Evolutionary conservation across 2,329 filamentous ascomycete genomes (phyloP), one percentile per base, ranked within the genome.

Genomic region (Pseudocercospora pini-densiflorae): DNA sequence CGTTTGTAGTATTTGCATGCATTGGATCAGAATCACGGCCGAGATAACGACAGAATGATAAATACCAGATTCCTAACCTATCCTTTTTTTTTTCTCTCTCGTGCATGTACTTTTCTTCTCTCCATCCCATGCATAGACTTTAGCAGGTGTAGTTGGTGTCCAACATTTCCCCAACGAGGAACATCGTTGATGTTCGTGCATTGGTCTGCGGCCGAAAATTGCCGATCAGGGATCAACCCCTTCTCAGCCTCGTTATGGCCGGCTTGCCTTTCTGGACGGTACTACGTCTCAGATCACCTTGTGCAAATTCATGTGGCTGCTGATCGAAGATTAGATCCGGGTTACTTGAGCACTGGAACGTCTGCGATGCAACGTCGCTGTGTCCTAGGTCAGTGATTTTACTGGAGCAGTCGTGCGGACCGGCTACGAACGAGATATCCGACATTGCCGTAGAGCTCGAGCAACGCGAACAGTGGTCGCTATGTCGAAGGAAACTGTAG

Each of bases 21-120:
- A 51, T 51, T 36, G 43, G 10, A n/a, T 47, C 12, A 55, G 27
- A 33, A 55, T 31, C 51, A 55, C 51, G 51, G 51, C 51, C 51
- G 51, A 55, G 16, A 55, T 55, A 55, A 55, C 27, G 51, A 55
- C 27, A 55, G 51, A 33, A 33, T 33, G 31, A n/a, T 55, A 27
- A 14, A 16, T 55, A 23, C 16, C 16, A 43, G 16, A n/a, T 5
- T n/a, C 5, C 16, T 24, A 55, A 16, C 16, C 24, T 24, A n/a
- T 7, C 24, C 16, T 55, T 19, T 5, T 5, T 5, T 5, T 3
- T 16, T 14, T 24, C 19, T 23, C 24, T 23, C 47, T n/a, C 47
- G 47, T 16, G 4, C 14, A 36, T 36, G 33, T 16, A 36, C 33
- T 16, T 36, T 36, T 36, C 33, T 36, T 36, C 33, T 12, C 12